Evolutionary conservation across 495 filamentous ascomycete genomes (phyloP).

Genomic region (Tuber microsphaerosporum): DNA sequence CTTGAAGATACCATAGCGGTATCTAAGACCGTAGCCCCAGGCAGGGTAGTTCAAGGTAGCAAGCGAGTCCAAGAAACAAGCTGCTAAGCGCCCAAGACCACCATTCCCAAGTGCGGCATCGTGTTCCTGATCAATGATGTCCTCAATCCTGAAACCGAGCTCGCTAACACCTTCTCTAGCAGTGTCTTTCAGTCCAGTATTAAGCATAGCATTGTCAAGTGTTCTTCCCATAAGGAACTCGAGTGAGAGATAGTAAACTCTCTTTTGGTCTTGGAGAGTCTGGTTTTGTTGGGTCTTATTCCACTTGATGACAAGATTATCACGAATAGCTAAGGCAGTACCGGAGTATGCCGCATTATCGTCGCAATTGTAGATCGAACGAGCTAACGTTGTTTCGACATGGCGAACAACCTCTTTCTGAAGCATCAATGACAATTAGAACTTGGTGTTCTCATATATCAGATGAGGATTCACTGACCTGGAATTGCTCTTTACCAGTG

Average conservation of each 20-base stretch:
- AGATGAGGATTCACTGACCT: conserved; percentile 45
- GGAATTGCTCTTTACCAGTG: conserved; percentile 65
- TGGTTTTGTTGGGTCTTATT: conserved; percentile 95
- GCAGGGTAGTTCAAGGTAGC: conserved; percentile 90
- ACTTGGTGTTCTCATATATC: conserved; percentile 2
- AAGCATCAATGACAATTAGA: conserved; percentile 38
- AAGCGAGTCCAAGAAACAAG: conserved; percentile 93
- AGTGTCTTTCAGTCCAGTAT: conserved; percentile 76
- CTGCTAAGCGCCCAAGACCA: conserved; percentile 86
- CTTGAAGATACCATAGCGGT: conserved; percentile 98
- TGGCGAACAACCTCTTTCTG: conserved; percentile 81
- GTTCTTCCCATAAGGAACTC: conserved; percentile 97
- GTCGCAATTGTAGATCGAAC: conserved; percentile 97
- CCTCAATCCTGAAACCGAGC: conserved; percentile 93
- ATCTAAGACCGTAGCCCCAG: conserved; percentile 93
- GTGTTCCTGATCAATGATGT: conserved; percentile 88
- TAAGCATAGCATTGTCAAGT: conserved; percentile 97
- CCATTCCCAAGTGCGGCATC: conserved; percentile 96
- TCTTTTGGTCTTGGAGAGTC: conserved; percentile 81
- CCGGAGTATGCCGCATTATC: conserved; percentile 89
- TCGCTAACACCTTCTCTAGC: conserved; percentile 80
- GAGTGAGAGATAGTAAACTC: conserved; percentile 90
- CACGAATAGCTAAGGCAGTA: conserved; percentile 80
- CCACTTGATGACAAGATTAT: conserved; percentile 90
- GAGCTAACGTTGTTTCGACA: conserved; percentile 91